phyloP scores from a whole-genome alignment of 2,329 filamentous ascomycete species.

The Cryoendolithus antarcticus region DNA sequence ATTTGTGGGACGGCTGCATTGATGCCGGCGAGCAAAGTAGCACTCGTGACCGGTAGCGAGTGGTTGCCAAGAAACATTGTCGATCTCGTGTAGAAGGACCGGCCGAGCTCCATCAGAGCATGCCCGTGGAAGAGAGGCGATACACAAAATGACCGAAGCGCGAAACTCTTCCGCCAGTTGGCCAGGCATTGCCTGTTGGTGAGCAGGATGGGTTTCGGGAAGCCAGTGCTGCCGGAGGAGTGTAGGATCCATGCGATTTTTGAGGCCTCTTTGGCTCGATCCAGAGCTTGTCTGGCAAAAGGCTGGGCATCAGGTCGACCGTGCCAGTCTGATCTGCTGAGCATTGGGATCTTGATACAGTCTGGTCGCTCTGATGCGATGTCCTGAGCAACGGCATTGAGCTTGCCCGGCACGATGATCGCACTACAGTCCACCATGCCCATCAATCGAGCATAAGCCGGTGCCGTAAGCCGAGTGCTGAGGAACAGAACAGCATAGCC shows the following conservation, averaged over 20 bases:
- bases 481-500: conserved; percentile 44
- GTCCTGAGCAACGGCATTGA: conserved; percentile 19
- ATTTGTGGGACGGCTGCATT: conserved; percentile 33
- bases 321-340: conserved; percentile 15
- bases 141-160: conserved; percentile 40
- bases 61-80: conserved; percentile 44
- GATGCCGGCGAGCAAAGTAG: conserved; percentile 19
- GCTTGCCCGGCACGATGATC: conserved; percentile 15
- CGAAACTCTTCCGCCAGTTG: conserved; percentile 36
- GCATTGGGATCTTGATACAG: conserved; percentile 19
- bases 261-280: conserved; percentile 16
- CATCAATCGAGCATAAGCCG: conserved; percentile 38
- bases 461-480: conserved; percentile 40
- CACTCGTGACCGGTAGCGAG: conserved; percentile 39
- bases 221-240: conserved; percentile 46
- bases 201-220: conserved; percentile 52
- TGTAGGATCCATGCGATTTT: conserved; percentile 35
- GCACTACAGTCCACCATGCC: conserved; percentile 27
- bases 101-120: conserved; percentile 43
- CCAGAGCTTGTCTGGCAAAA: conserved; percentile 6
- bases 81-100: conserved; percentile 40
- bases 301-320: conserved; percentile 5
- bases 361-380: conserved; percentile 18
- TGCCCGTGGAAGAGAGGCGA: conserved; percentile 49
- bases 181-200: conserved; percentile 40